Evolutionary conservation across 345 rosid genomes (phyloP).

Genomic region (Cardiospermum halicacabum): DNA sequence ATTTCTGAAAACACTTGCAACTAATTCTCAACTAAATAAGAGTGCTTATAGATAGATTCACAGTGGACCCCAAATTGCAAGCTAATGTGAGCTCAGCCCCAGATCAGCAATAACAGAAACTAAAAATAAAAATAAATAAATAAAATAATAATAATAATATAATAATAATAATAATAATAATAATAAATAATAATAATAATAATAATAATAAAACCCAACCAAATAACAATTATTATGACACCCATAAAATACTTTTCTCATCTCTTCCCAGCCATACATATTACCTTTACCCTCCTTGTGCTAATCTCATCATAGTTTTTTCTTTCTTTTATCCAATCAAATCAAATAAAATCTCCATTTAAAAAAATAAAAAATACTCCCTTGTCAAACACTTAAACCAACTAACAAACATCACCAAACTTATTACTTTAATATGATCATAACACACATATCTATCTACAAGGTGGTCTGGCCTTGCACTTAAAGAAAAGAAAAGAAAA

Average conservation of each 20-base stretch:
- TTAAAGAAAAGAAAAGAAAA: slow-evolving; percentile 41
- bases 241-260: neutral
- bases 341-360: neutral
- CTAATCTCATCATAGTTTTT: slow-evolving; percentile 10
- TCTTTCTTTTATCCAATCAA: slow-evolving; percentile 15
- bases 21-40: no score
- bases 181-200: no score
- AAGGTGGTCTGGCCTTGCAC: slow-evolving; percentile 36
- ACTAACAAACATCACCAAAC: slow-evolving; percentile 43
- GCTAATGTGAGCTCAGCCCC: slow-evolving; percentile 11
- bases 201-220: no score
- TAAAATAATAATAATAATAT: no score
- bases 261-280: neutral
- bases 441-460: slow-evolving; percentile 16
- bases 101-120: no score
- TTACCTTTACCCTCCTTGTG: slow-evolving; percentile 1
- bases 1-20: no score
- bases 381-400: slow-evolving; percentile 39
- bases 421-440: slow-evolving; percentile 17
- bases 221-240: no score
- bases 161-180: neutral
- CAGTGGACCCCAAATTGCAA: slow-evolving; percentile 3
- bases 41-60: no score
- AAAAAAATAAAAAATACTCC: slow-evolving; percentile 8
- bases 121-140: no score